A percentile compares a stretch with the other conserved stretches of the same genome.
Conservation (phyloP, 495 filamentous ascomycete species). For the Aspergillus carlsbadensis region DNA sequence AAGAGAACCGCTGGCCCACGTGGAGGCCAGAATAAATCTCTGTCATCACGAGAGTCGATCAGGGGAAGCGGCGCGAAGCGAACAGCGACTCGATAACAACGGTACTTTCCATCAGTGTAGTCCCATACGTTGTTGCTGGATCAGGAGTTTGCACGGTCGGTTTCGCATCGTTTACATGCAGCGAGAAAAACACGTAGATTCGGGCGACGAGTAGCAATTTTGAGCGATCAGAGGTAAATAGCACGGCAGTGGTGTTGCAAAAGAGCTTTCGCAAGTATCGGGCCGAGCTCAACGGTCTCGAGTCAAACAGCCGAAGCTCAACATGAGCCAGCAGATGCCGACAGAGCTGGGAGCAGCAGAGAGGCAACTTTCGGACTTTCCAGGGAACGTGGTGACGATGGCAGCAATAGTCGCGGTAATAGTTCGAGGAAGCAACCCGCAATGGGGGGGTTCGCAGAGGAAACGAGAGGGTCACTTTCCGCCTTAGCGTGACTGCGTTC, state of each 20-base stretch:
- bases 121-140: constrained; percentile 21
- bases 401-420: constrained; percentile 8
- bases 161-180: constrained; percentile 17
- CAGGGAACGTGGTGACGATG: not conserved
- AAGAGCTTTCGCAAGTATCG: constrained; percentile 3
- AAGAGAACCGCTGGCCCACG: constrained; percentile 45
- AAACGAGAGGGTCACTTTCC: constrained; percentile 13
- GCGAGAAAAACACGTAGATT: not conserved
- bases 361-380: not conserved
- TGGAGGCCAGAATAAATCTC: constrained; percentile 47
- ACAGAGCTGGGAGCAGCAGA: not conserved
- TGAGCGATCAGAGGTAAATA: not conserved
- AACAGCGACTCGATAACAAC: constrained; percentile 18
- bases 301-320: not conserved
- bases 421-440: constrained; percentile 6
- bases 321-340: not conserved
- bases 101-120: constrained; percentile 21
- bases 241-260: not conserved
- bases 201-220: not conserved
- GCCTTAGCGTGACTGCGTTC: constrained; percentile 19
- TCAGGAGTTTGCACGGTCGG: not conserved
- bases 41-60: constrained; percentile 37
- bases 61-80: constrained; percentile 11
- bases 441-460: constrained; percentile 1
- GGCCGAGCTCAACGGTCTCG: not conserved